Base-by-base conservation (phyloP, 116 monocot species). In the Trichopus zeylanicus region DNA sequence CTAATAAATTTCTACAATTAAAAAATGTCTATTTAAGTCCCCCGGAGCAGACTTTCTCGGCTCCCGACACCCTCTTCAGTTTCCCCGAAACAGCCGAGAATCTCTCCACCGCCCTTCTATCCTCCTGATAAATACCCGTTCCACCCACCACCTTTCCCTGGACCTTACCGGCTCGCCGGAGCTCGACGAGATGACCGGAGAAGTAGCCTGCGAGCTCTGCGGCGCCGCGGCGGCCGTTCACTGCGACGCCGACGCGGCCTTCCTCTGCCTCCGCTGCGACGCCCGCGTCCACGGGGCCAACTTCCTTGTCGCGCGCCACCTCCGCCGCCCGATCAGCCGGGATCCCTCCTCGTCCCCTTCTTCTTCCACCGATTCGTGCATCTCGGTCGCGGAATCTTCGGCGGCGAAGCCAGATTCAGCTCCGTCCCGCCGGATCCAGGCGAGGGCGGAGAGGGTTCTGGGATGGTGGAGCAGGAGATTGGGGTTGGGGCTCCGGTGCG, bases 261-360 rank as follows among this genome's bases (percentile, higher is more conserved):
- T 62, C 57, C 63, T 78, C 39, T 78, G 81, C 56, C 65, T 63
- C 57, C 30, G 56, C 55, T 81, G 76, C 69, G 81, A 81, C 49
- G 59, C 61, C 5, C 46, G 9, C 24, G 71, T 70, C 67, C 66
- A 75, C 59, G 52, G 42, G 27, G 74, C 71, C 38, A 75, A 74
- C 67, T 74, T 74, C 66, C 69, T 74, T 51, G 75, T 68, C 31
- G 69, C 75, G 13, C 70, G 74, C 51, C 73, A 79, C 60, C 34
- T 55, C 19, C 73, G 73, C 13, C n/a, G 18, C 16, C 15, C 19
- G 23, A 16, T 1, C 24, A 11, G 18, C 46, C 23, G 26, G 26
- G 51, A 11, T 26, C 20, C 51, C 7, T 23, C 23, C 11, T 16
- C 51, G 11, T 2, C 64, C 24, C 6, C 51, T 13, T 53, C 53